phyloP scores from a whole-genome alignment of 306 rosid genomes.

The Aeschynomene evenia region DNA sequence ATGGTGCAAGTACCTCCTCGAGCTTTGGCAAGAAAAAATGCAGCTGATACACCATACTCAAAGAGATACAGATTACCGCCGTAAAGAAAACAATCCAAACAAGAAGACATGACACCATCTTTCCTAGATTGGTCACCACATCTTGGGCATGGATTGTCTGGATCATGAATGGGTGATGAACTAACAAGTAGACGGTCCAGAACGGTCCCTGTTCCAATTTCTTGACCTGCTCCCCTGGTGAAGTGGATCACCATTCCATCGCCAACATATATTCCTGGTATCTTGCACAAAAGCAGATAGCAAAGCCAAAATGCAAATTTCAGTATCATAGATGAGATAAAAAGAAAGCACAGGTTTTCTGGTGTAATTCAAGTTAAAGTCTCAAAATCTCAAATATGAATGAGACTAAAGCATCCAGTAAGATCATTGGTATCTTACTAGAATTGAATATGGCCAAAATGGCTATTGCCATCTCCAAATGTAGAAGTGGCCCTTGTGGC shows the following conservation, averaged over 20 bases:
- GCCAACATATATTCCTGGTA: slow-evolving; percentile 70
- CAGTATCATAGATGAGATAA: slow-evolving; percentile 18
- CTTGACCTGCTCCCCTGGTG: slow-evolving; percentile 81
- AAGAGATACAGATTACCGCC: slow-evolving; percentile 69
- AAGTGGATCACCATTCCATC: slow-evolving; percentile 77
- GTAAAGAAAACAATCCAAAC: slow-evolving; percentile 78
- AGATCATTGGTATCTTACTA: too few relatives aligned
- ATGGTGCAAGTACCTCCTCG: slow-evolving; percentile 94
- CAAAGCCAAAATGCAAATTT: slow-evolving; percentile 19
- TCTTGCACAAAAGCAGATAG: slow-evolving; percentile 13
- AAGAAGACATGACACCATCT: slow-evolving; percentile 74
- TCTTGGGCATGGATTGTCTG: slow-evolving; percentile 58
- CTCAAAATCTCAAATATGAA: background rate
- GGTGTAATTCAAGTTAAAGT: slow-evolving; percentile 5
- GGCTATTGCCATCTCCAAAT: too few relatives aligned
- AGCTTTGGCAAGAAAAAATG: slow-evolving; percentile 62
- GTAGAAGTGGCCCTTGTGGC: too few relatives aligned
- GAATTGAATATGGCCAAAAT: too few relatives aligned
- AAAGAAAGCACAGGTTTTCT: background rate
- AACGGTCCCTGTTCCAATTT: slow-evolving; percentile 67
- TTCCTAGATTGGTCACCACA: slow-evolving; percentile 55
- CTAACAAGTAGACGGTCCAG: slow-evolving; percentile 58
- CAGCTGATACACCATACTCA: slow-evolving; percentile 56
- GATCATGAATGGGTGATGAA: slow-evolving; percentile 49
- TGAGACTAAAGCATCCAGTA: background rate